A percentile compares a stretch with the other conserved stretches of the same genome.
Conservation (phyloP, 169 alveolate species). For the Cyclospora cayetanensis region DNA sequence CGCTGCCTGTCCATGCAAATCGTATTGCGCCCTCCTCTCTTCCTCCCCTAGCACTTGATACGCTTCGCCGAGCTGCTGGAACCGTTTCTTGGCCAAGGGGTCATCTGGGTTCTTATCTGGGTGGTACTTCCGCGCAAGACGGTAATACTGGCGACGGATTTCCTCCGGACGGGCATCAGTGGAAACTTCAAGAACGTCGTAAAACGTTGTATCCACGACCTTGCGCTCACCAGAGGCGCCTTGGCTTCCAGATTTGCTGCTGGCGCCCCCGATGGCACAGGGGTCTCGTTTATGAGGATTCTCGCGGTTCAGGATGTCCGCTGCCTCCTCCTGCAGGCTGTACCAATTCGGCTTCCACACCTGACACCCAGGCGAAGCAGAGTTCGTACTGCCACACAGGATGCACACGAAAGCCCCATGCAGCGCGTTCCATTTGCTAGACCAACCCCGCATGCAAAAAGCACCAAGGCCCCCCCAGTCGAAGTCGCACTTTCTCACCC, state of each 20-base stretch:
- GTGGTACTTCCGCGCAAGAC: slow-evolving; percentile 91
- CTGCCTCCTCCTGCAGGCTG: slow-evolving; percentile 64
- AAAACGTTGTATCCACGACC: slow-evolving; percentile 87
- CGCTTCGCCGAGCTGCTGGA: slow-evolving; percentile 90
- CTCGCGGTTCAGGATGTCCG: slow-evolving; percentile 54
- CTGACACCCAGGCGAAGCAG: background rate
- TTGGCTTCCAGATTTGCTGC: slow-evolving; percentile 8
- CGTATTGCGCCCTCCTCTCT: slow-evolving; percentile 92
- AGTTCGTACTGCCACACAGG: no score
- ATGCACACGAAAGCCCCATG: slow-evolving; percentile 81
- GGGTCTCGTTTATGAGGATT: background rate
- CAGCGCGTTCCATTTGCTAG: slow-evolving; percentile 40
- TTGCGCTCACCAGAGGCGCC: background rate
- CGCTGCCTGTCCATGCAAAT: slow-evolving; percentile 92
- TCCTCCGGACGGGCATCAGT: slow-evolving; percentile 80
- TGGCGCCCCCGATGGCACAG: background rate
- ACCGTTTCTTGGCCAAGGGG: slow-evolving; percentile 87
- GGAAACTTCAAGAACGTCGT: slow-evolving; percentile 85
- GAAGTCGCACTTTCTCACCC: slow-evolving; percentile 76
- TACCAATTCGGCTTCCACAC: slow-evolving; percentile 66
- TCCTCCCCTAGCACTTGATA: slow-evolving; percentile 96
- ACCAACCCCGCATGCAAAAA: background rate
- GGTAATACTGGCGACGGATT: slow-evolving; percentile 86
- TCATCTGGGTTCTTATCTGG: slow-evolving; percentile 95
- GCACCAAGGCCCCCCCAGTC: background rate